Percentiles rank a stretch among this genome's conserved stretches.
Evolutionary conservation across 176 grass and related monocot species (phyloP).

Genomic region (Musa schizocarpa): DNA sequence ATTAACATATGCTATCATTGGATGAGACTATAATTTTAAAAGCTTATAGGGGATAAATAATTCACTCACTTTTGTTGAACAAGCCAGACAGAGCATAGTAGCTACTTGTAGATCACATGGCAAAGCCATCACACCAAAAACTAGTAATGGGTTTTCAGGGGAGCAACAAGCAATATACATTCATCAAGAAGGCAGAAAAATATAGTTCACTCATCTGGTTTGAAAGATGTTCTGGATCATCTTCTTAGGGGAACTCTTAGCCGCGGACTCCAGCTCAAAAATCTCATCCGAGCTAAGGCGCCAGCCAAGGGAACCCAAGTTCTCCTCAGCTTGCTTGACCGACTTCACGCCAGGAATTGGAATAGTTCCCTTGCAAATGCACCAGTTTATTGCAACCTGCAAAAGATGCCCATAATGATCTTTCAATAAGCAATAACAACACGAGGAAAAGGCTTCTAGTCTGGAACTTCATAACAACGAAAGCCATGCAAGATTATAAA

Average conservation of each 20-base stretch:
- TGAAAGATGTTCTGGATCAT: slow-evolving; percentile 94
- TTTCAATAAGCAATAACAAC: background rate
- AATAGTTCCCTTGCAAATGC: slow-evolving; percentile 76
- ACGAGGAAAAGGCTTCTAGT: background rate
- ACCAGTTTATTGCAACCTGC: slow-evolving; percentile 97
- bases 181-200: background rate
- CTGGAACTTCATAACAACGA: background rate
- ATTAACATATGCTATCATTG: no score
- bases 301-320: slow-evolving; percentile 77
- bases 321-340: slow-evolving; percentile 58
- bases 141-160: background rate
- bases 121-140: background rate
- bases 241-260: slow-evolving; percentile 56
- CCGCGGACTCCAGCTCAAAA: slow-evolving; percentile 55
- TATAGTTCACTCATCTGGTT: slow-evolving; percentile 33
- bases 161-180: background rate
- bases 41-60: background rate
- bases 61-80: background rate
- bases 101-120: background rate
- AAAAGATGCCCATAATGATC: background rate
- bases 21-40: no score
- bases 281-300: slow-evolving; percentile 49
- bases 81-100: background rate
- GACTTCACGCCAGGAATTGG: slow-evolving; percentile 82
- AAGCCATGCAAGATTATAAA: background rate